A percentile compares a stretch with the other conserved stretches of the same genome.
Evolutionary conservation across 768 basidiomycete species (phyloP).

Genomic region (Hypholoma sublateritium): DNA sequence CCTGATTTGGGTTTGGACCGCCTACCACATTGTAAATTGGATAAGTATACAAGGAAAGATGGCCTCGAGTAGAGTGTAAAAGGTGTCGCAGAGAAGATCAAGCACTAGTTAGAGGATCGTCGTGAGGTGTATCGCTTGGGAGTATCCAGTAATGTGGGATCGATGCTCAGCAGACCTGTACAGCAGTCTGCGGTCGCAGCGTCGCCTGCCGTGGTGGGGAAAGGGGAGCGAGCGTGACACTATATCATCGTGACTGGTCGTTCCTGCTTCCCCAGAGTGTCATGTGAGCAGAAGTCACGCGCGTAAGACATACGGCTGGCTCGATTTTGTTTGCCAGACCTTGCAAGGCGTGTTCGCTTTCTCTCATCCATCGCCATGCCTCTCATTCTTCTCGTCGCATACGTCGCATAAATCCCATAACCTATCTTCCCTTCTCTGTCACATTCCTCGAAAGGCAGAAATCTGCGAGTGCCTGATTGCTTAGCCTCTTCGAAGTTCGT

Average conservation of each 20-base stretch:
- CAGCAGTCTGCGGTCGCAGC: slow-evolving; percentile 14
- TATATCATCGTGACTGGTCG: slow-evolving; percentile 22
- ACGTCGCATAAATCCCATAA: neutral
- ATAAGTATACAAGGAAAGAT: slow-evolving; percentile 12
- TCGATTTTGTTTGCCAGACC: neutral
- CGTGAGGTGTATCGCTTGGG: slow-evolving; percentile 4
- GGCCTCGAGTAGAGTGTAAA: slow-evolving; percentile 8
- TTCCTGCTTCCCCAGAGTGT: slow-evolving; percentile 16
- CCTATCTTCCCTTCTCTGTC: neutral
- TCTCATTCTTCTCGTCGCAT: no score
- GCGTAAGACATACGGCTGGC: slow-evolving; percentile 2
- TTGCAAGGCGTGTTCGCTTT: neutral
- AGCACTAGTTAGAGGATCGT: slow-evolving; percentile 19
- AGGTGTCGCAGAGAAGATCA: slow-evolving; percentile 24
- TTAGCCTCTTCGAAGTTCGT: neutral
- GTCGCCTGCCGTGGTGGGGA: slow-evolving; percentile 19
- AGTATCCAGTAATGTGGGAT: slow-evolving; percentile 17
- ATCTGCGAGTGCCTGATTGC: neutral
- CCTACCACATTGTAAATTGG: slow-evolving; percentile 25
- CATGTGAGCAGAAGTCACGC: slow-evolving; percentile 22
- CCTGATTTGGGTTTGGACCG: slow-evolving; percentile 9
- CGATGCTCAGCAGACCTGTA: slow-evolving; percentile 9
- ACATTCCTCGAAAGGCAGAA: neutral
- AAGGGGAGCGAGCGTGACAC: slow-evolving; percentile 21
- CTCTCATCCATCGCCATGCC: no score